Evolutionary conservation across 225 moss, liverwort and hornwort genomes (phyloP), one percentile per base, ranked within the genome.

Genomic region (Marchantia paleacea): DNA sequence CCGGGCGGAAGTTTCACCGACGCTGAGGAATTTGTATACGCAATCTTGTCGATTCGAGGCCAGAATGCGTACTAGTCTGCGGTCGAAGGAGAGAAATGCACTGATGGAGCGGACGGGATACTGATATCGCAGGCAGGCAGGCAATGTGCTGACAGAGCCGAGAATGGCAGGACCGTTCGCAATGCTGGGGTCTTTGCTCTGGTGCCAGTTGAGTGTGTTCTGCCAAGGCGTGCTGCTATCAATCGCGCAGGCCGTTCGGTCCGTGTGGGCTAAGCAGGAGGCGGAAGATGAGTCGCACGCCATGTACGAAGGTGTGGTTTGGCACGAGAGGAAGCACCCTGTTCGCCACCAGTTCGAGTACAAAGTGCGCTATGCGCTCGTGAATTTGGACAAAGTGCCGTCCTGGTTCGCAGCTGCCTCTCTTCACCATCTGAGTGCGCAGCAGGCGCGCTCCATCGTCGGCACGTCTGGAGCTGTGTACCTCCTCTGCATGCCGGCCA

Each of bases 241-340:
- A 25, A 66, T 91, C 16, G 48, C 55, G 25, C 87, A 90, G 7
- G 86, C 73, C 58, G 28, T 74, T 30, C 80, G 86, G 30, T 74
- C 87, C 18, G 26, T 86, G 12, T 80, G 78, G 26, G 72, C 31
- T 66, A 55, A 76, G 24, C 14, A 48, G 0, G 60, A 81, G 25
- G 69, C 73, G 16, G 62, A 77, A 7, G 77, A 29, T 6, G 55
- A 53, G 12, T 58, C 78, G 12, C 52, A 47, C 49, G 67, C 78
- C 9, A 79, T 94, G 15, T 99, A 99, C 50, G 88, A 99, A 83
- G 93, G 92, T 50, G 90, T 88, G 69, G 97, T 99, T 61, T 88
- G 89, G 89, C 97, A 99, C 58, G 92, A 99, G 72, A 91, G 97
- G 53, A 84, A 88, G 71, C 90, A 94, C 80, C 93, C 97, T 0